These are phyloP conservation scores for Fusarium setosum DNA, from an alignment of 2,329 filamentous ascomycete species.

Conservation along the genomic window DNA sequence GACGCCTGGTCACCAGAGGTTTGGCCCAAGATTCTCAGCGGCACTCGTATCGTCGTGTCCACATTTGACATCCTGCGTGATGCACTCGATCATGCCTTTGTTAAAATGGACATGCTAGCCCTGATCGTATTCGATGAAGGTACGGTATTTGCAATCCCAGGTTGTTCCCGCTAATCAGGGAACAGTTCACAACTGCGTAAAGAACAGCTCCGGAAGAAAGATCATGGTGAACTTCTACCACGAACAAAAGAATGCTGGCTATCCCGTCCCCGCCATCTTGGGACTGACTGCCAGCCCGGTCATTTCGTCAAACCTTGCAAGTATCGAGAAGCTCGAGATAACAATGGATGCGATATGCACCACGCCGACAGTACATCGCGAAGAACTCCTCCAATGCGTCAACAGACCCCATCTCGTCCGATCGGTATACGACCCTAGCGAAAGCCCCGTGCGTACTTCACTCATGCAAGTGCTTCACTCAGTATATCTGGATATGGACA, in stretches of 20 bases:
- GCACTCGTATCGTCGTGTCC: conserved; percentile 79
- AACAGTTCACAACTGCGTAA: conserved; percentile 78
- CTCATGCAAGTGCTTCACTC: conserved; percentile 57
- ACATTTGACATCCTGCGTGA: conserved; percentile 82
- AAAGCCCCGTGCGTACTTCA: conserved; percentile 36
- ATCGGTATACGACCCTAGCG: conserved; percentile 45
- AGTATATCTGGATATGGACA: conserved; percentile 60
- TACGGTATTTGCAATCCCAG: conserved; percentile 44
- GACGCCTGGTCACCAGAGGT: conserved; percentile 77
- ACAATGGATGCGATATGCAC: conserved; percentile 77
- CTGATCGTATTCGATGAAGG: conserved; percentile 89
- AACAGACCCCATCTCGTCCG: conserved; percentile 70
- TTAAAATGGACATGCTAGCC: conserved; percentile 70
- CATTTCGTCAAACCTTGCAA: conserved; percentile 65
- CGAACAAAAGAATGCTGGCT: conserved; percentile 51
- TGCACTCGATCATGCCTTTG: conserved; percentile 79
- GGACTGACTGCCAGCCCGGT: conserved; percentile 86
- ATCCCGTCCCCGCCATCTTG: conserved; percentile 72
- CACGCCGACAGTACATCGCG: conserved; percentile 75
- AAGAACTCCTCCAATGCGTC: conserved; percentile 75
- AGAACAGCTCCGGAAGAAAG: conserved; percentile 71
- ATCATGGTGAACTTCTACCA: conserved; percentile 83
- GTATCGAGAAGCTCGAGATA: conserved; percentile 71
- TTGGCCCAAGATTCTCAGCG: conserved; percentile 75
- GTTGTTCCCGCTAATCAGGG: conserved; percentile 19